Evolutionary conservation across 163 green algal species (phyloP), one percentile per base, ranked within the genome.

Genomic region (Chlorella variabilis): DNA sequence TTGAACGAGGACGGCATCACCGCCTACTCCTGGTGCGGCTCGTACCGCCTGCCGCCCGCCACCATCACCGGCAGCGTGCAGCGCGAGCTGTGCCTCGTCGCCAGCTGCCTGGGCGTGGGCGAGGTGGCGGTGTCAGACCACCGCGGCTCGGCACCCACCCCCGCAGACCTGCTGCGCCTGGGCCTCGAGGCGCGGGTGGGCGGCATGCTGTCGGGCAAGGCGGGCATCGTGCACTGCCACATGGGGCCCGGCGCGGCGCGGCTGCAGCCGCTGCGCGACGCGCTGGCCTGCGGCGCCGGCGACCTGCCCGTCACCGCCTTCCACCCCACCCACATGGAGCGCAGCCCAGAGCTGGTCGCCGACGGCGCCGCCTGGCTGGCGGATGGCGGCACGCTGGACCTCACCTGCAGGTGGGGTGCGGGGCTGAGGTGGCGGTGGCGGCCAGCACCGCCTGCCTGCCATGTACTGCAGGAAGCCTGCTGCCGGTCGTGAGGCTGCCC

Each of bases 61-160:
- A 88, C 83, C 15, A 42, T 81, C 23, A 88, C 85, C 3, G 87
- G 83, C 63, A 77, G 54, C 49, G 62, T 88, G n/a, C 70, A 85
- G 70, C 61, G 76, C 3, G 85, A 89, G 70, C 51, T 84, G 25
- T 56, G 54, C 33, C 75, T 89, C 9, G 33, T 91, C 6, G 67
- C 84, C 31, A 69, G 21, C 41, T 88, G 86, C 77, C 9, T 91
- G 4, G 88, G 88, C 1, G 85, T 87, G 27, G 88, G 88, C 5
- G 88, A 91, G 71, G 49, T 91, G 7, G 88, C 88, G 4, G 81
- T 91, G 25, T 85, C 79, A 11, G 88, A 91, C 75, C 85, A 91
- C 71, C 83, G 88, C 27, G 80, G 71, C 58, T 86, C 78, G 3
- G 75, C 67, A 17, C 83, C 83, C 21, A 82, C 78, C n/a, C 38